These are phyloP conservation scores for Colletotrichum somersetense DNA, from an alignment of 2,329 filamentous ascomycete species.

Conservation along the genomic window DNA sequence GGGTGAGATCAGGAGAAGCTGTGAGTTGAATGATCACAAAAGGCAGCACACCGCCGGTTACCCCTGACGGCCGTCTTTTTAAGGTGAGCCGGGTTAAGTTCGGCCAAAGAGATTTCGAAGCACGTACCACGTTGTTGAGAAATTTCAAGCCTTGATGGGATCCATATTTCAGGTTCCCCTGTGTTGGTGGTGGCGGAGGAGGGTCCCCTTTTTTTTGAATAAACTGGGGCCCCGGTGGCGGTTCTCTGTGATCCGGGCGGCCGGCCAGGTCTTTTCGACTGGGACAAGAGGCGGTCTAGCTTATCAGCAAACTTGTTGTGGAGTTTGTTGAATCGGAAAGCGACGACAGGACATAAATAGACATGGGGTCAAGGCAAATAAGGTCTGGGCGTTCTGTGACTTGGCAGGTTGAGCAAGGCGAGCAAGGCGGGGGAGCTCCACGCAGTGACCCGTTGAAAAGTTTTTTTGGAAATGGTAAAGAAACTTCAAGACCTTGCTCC, in stretches of 20 bases:
- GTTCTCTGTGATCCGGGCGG: not conserved
- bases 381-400: slow-evolving; percentile 9
- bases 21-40: slow-evolving; percentile 22
- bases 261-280: slow-evolving; percentile 6
- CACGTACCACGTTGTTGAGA: slow-evolving; percentile 38
- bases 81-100: slow-evolving; percentile 22
- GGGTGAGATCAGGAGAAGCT: not conserved
- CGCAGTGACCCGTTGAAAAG: not conserved
- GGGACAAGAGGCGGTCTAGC: slow-evolving; percentile 28
- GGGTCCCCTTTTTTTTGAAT: not conserved
- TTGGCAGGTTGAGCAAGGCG: not conserved
- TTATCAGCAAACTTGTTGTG: slow-evolving; percentile 4
- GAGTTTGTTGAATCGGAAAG: not conserved
- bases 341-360: not conserved
- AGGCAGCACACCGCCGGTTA: slow-evolving; percentile 23
- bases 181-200: slow-evolving; percentile 25
- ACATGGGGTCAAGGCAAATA: slow-evolving; percentile 11
- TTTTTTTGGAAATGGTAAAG: not conserved
- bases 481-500: not conserved
- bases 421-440: not conserved
- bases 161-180: slow-evolving; percentile 29
- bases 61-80: slow-evolving; percentile 31
- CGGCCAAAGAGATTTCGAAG: slow-evolving; percentile 28
- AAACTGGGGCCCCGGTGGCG: slow-evolving; percentile 23
- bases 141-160: slow-evolving; percentile 21